Base-by-base conservation (phyloP, 2,329 filamentous ascomycete genomes). In the Aureobasidium zeae region DNA sequence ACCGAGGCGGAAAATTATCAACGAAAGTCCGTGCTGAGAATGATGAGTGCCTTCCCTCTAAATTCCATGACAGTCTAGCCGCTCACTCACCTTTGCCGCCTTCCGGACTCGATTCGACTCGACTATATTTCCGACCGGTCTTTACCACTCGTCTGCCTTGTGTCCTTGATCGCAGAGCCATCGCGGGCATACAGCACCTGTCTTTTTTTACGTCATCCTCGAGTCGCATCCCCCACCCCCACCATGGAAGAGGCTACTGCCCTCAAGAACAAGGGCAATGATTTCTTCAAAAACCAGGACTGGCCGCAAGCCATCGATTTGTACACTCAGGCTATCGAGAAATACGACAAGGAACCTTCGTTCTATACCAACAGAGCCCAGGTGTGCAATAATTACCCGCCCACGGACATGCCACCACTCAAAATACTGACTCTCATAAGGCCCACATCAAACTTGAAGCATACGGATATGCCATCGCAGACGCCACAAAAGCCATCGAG, bases 321-420 rank as follows among this genome's bases (percentile, higher is more conserved):
- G 53, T 98, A 98, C 65, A 79, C 78, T 44, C 76, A 93, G 65
- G 89, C 89, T 19, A 96, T 98, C 59, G 80, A 83, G 48, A 67
- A 85, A 53, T 81, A 94, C 65, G 77, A 82, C 59, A 73, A 83
- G 54, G 83, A 96, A 58, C 84, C 88, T 5, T 83, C 88, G 0
- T 96, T 88, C 68, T 96, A 79, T 68, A 87, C 86, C 56, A 98
- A 98, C 68, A 76, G 91, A 62, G 91, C 91, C 15, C 89, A 95
- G 76, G 89, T 94, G 64, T 51, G 74, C 67, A 46, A 49, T n/a
- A n/a, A n/a, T 15, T 5, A 12, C 39, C 36, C 31, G 24, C 41
- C 16, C 13, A 36, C 12, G 43, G 13, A 8, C 4, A 21, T 12
- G 4, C 39, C 21, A 24, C 21, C 45, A 20, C 21, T 34, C 15